Evolutionary conservation across 1,139 yeast species (phyloP), one percentile per base, ranked within the genome.

Genomic region (Blastobotrys illinoisensis): DNA sequence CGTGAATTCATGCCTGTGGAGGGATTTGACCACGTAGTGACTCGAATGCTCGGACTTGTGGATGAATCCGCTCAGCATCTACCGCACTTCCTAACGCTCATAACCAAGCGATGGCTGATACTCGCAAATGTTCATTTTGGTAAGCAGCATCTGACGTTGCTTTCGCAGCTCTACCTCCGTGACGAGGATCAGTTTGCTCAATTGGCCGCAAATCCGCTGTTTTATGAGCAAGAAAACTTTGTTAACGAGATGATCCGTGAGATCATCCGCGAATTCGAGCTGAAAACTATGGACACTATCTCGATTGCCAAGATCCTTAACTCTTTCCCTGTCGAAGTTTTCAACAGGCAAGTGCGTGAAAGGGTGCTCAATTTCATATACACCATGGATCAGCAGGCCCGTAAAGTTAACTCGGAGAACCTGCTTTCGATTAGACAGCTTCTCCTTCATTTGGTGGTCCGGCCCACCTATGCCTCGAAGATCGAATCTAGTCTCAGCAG

Each of bases 21-120:
- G 14, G 54, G 51, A 20, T 62, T 60, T 26, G 58, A 60, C n/a
- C 54, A 52, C 5, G 47, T 60, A 19, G 55, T 56, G 5, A 53
- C 55, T 5, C 56, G 57, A 46, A 46, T 58, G 13, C 52, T 63
- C 23, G 54, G 56, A 18, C 57, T 44, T 36, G 51, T 62, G 48
- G 52, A 51, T 26, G 53, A 57, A 43, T 48, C 56, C 36, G 47
- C 59, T 4, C 48, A 50, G 3, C 23, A 50, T 5, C 54, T 55
- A 6, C 53, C 58, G 3, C 21, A 23, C 18, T 54, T 54, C 23
- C 51, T 66, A 3, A 46, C 56, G 9, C 45, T 46, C 19, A 55
- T 66, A 9, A 55, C 65, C 9, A 52, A 58, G 7, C 55, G 69
- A 49, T 66, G 69, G 69, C 52, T 66, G n/a, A 32, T 62, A 6